Evolutionary conservation across 352 stramenopile species (phyloP).

Genomic region (Globisporangium nagaii): DNA sequence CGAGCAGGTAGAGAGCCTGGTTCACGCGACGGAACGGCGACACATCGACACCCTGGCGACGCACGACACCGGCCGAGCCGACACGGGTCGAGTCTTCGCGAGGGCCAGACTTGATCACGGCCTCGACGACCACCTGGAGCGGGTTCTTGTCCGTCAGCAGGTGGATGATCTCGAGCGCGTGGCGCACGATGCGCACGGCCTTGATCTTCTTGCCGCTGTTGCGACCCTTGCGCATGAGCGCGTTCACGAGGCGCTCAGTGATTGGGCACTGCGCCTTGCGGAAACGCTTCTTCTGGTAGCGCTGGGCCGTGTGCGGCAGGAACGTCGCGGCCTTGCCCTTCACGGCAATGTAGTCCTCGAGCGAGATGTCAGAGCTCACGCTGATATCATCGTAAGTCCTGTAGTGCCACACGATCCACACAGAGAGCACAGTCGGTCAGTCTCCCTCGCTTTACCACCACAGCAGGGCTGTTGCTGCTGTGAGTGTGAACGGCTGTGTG

Average conservation of each 20-base stretch:
- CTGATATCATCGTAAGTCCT: slow-evolving; percentile 99
- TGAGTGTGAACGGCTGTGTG: neutral
- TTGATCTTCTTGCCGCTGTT: slow-evolving; percentile 99
- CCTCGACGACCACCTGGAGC: slow-evolving; percentile 94
- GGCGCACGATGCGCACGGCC: slow-evolving; percentile 97
- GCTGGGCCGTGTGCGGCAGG: slow-evolving; percentile 98
- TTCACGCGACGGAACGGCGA: slow-evolving; percentile 99
- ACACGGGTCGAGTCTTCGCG: slow-evolving; percentile 99
- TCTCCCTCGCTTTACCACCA: slow-evolving; percentile 2
- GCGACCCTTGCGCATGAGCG: slow-evolving; percentile 98
- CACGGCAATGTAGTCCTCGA: slow-evolving; percentile 99
- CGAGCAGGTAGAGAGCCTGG: slow-evolving; percentile 98
- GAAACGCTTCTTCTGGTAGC: slow-evolving; percentile 99
- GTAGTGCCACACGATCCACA: neutral
- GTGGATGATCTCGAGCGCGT: slow-evolving; percentile 99
- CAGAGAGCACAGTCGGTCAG: slow-evolving; percentile 20
- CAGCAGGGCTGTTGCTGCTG: no score
- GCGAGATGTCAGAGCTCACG: slow-evolving; percentile 95
- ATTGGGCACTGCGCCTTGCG: slow-evolving; percentile 99
- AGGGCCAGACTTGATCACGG: slow-evolving; percentile 93
- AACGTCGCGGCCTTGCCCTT: slow-evolving; percentile 98
- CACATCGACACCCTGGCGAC: slow-evolving; percentile 99
- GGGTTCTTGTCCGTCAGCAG: slow-evolving; percentile 99
- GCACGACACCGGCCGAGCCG: slow-evolving; percentile 98
- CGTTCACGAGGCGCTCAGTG: slow-evolving; percentile 96